Evolutionary conservation across 805 yeast genomes (phyloP), one percentile per base, ranked within the genome.

Genomic region (Lipomyces spencermartinsiae): DNA sequence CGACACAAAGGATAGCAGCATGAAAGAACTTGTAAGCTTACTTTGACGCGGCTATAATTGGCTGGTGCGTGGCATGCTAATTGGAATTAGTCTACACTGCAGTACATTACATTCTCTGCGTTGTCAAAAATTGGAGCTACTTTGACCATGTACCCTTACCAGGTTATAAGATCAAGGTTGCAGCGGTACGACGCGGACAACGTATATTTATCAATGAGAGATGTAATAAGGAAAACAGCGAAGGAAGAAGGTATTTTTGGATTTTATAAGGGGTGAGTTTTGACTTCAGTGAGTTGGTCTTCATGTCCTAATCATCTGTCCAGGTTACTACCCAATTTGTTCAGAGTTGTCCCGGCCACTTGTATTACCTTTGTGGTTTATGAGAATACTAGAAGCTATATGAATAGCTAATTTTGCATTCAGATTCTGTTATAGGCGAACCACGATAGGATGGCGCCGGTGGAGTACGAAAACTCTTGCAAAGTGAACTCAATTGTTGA

Each of bases 261-360:
- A 0, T 89, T 93, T 69, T 95, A 95, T 77, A 89, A 90, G 72
- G 99, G 99, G 67, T 68, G 35, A 35, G 65, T 58, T 22, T 8
- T 12, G 19, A 6, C n/a, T 10, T 34, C 10, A 25, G 22, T n/a
- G 4, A 10, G 25, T 51, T 22, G 6, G 31, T 33, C 25, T 25
- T 29, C 34, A n/a, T 57, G 9, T 35, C 49, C 19, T 60, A n/a
- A 14, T 57, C 37, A 54, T 33, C 6, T 19, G 16, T 19, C 25
- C 39, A 69, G 72, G 0, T 78, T 95, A 19, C 79, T 86, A 1
- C 89, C 97, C 1, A 93, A 93, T 71, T 76, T 94, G 19, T 67
- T 91, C 1, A 82, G 98, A 59, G 97, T 94, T 0, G 83, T 95
- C 4, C 99, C 99, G 0, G 93, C 97, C 1, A 93, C 98, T 3